Base-by-base conservation (phyloP, 2,329 filamentous ascomycete genomes). In the Didymosphaeria variabile region DNA sequence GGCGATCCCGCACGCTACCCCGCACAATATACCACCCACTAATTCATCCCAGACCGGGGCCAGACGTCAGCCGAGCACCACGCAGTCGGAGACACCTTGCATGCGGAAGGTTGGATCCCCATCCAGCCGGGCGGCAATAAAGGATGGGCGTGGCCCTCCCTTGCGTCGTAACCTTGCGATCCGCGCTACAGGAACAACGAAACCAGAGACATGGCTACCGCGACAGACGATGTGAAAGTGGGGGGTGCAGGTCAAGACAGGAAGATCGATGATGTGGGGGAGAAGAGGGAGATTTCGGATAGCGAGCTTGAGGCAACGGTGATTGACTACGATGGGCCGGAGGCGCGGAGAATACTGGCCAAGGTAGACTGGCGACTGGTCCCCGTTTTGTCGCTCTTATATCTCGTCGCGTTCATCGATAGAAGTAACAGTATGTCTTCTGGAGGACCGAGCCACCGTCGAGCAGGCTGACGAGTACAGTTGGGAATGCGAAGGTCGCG, bases 401-500 rank as follows among this genome's bases (percentile, higher is more conserved):
- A 79, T 50, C 73, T 78, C 1, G 68, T 77, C 23, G 68, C 74
- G 2, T 76, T 76, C 50, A 71, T 77, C 38, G 74, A 77, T 55
- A 65, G 75, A 15, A 72, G 69, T 17, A 77, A 77, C 57, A 73
- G 70, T 72, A 60, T 45, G 62, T 46, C 8, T 44, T 13, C 26
- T 13, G 3, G 13, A 5, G 17, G 2, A 9, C 21, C 47, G 15
- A 46, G 23, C 15, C 6, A 29, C 9, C n/a, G 32, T 15, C 12
- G 17, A 44, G n/a, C n/a, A 46, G 23, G 53, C 53, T 55, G 42
- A 55, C 53, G 9, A 5, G 26, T 19, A n/a, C 56, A 76, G 72
- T 79, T 49, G 76, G 78, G 12, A 81, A 81, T 66, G 80, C 80
- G 9, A 79, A 77, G 53, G 79, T 81, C 47, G 77, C 77, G 21